Evolutionary conservation across 1,284 basidiomycete genomes (phyloP).

Genomic region (Violaceomyces palustris): DNA sequence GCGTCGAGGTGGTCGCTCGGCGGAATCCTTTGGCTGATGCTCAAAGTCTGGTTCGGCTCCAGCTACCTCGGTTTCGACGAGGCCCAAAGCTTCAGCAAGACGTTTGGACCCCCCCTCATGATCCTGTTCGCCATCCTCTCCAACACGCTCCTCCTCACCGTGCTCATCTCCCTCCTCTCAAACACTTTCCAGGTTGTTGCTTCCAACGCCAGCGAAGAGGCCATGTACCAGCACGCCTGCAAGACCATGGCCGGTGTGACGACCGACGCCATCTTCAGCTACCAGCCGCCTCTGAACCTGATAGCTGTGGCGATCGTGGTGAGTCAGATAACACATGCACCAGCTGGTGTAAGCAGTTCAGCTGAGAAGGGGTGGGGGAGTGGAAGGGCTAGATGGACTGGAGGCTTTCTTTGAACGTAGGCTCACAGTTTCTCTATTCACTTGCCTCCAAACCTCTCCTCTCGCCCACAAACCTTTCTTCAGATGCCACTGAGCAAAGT

Average conservation of each 20-base stretch:
- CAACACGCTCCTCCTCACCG: constrained; percentile 77
- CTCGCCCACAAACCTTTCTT: constrained; percentile 58
- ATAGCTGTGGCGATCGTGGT: constrained; percentile 27
- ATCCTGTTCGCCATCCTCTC: constrained; percentile 52
- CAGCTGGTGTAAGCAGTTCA: too few species aligned
- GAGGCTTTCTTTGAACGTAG: too few species aligned
- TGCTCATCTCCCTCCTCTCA: constrained; percentile 69
- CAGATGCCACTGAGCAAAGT: constrained; percentile 33
- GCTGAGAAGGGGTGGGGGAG: too few species aligned
- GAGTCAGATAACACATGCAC: neutral
- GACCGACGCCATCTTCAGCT: constrained; percentile 83
- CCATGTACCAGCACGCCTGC: constrained; percentile 81
- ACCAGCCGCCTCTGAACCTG: constrained; percentile 71
- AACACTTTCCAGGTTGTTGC: constrained; percentile 88
- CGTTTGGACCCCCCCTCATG: constrained; percentile 82
- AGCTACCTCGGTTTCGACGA: constrained; percentile 36
- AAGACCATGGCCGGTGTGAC: constrained; percentile 61
- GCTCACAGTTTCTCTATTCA: neutral
- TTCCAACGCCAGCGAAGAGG: constrained; percentile 84
- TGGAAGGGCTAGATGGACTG: too few species aligned
- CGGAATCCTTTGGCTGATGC: constrained; percentile 82
- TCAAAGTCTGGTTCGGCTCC: constrained; percentile 63
- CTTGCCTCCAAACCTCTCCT: constrained; percentile 48
- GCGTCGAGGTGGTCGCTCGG: constrained; percentile 54
- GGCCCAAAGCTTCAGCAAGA: constrained; percentile 62